Evolutionary conservation across 306 rosid genomes (phyloP).

Genomic region (Comarum palustre): DNA sequence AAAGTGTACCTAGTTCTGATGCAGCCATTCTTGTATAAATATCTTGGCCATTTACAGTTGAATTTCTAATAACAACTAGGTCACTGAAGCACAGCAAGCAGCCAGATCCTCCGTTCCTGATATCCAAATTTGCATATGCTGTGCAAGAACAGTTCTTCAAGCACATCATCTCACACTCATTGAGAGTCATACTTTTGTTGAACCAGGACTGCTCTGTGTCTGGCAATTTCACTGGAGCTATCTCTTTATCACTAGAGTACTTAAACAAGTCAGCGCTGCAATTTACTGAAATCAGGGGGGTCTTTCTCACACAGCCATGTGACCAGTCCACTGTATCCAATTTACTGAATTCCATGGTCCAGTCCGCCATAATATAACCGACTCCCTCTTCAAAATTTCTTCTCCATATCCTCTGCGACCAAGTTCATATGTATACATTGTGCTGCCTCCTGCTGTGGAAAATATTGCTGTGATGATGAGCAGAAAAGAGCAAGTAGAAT

Average conservation of each 20-base stretch:
- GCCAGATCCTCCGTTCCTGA: constrained; percentile 38
- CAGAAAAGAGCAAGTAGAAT: neutral
- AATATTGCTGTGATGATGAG: neutral
- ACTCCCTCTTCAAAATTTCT: neutral
- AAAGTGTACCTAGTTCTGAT: constrained; percentile 33
- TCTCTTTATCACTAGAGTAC: too few relatives aligned
- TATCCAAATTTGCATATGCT: constrained; percentile 9
- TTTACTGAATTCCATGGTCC: constrained; percentile 15
- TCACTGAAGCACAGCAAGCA: constrained; percentile 43
- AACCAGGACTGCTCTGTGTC: constrained; percentile 11
- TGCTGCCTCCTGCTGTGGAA: neutral
- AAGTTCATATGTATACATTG: constrained; percentile 13
- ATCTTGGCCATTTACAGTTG: constrained; percentile 35
- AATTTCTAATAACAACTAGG: constrained; percentile 25
- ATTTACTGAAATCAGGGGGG: neutral
- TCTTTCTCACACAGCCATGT: constrained; percentile 1
- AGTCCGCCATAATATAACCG: neutral
- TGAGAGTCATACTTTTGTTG: neutral
- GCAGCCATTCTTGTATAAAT: constrained; percentile 35
- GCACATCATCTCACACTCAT: constrained; percentile 5
- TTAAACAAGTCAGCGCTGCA: neutral
- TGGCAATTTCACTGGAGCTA: neutral
- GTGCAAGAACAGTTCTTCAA: constrained; percentile 6
- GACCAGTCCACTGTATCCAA: neutral
- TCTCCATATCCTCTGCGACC: constrained; percentile 4